Conservation (phyloP, 768 basidiomycete species). For the Russula foetens region DNA sequence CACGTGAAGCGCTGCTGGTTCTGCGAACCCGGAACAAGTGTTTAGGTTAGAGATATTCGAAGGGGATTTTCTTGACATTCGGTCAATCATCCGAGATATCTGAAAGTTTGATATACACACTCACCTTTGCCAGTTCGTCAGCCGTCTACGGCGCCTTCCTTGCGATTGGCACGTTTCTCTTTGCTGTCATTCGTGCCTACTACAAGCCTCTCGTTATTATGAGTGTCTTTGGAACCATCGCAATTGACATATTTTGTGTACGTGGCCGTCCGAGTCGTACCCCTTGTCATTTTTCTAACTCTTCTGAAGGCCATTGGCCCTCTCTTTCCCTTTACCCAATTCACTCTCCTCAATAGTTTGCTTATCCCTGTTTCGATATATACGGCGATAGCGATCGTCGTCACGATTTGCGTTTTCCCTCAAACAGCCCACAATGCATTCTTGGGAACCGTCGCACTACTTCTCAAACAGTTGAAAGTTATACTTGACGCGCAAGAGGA, state of each 20-base stretch:
- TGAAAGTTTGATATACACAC: neutral
- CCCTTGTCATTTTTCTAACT: neutral
- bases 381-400: constrained; percentile 40
- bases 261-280: constrained; percentile 7
- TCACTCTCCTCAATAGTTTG: constrained; percentile 36
- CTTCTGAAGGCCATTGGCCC: constrained; percentile 35
- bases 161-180: constrained; percentile 35
- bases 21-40: constrained; percentile 33
- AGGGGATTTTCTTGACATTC: constrained; percentile 42
- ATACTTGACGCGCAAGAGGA: constrained; percentile 31
- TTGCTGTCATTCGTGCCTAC: constrained; percentile 40
- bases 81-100: constrained; percentile 23
- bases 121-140: constrained; percentile 28
- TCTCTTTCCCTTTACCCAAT: constrained; percentile 39
- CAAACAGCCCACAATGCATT: constrained; percentile 39
- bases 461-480: constrained; percentile 26
- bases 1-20: constrained; percentile 28
- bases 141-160: constrained; percentile 44
- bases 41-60: constrained; percentile 37
- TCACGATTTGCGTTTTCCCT: constrained; percentile 44
- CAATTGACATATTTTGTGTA: constrained; percentile 37
- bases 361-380: constrained; percentile 40
- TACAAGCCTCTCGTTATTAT: constrained; percentile 38
- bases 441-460: constrained; percentile 26
- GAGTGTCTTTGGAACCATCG: constrained; percentile 41